phyloP scores from a whole-genome alignment of 345 rosid genomes.

The Brassica cretica region DNA sequence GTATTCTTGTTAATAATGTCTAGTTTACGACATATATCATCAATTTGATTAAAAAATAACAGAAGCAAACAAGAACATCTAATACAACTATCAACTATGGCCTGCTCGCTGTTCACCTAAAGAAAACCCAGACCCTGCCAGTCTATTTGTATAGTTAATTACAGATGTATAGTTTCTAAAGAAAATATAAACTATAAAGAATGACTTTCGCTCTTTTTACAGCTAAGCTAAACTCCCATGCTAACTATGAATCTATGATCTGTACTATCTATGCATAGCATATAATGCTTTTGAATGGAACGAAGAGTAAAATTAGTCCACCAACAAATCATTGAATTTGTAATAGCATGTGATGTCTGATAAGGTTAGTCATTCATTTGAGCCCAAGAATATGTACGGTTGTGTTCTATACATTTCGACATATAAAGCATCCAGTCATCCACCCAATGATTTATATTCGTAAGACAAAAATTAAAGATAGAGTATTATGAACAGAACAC shows the following conservation, averaged over 20 bases:
- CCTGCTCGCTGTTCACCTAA: background rate
- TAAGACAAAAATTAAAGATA: background rate
- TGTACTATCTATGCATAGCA: conserved; percentile 16
- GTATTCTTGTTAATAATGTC: background rate
- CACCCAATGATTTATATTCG: background rate
- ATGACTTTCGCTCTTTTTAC: conserved; percentile 23
- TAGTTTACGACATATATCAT: background rate
- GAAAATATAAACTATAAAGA: background rate
- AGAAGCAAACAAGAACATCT: background rate
- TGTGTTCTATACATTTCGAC: background rate
- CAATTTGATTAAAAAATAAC: background rate
- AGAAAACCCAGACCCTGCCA: conserved; percentile 16
- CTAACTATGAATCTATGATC: background rate
- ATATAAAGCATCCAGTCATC: background rate
- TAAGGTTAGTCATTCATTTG: conserved; percentile 12
- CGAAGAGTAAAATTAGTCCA: background rate
- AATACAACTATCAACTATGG: background rate
- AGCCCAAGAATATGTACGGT: background rate
- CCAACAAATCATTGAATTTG: conserved; percentile 9
- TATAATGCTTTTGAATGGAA: background rate
- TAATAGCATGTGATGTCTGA: conserved; percentile 22
- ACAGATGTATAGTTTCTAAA: conserved; percentile 3
- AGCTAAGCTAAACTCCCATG: conserved; percentile 21
- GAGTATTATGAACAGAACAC: conserved; percentile 11
- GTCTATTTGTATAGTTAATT: conserved; percentile 1